Percentiles rank a stretch among this genome's conserved stretches.
Conservation (phyloP, 116 monocot species). For the Iris pallida region DNA sequence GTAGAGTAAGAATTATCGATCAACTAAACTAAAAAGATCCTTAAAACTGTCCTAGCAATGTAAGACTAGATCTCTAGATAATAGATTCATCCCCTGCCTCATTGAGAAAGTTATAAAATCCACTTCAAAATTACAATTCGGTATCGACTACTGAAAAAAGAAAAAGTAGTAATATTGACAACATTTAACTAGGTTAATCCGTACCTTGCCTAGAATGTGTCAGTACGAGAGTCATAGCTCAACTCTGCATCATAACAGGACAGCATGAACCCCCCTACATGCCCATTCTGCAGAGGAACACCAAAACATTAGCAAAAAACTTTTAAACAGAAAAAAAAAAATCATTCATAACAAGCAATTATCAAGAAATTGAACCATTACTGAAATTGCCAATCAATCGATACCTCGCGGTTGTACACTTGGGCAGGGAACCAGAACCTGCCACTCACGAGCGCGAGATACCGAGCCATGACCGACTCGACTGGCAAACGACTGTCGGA, state of each 20-base stretch:
- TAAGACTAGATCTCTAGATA: too few species aligned
- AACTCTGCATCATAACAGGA: conserved; percentile 92
- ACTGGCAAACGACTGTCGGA: conserved; percentile 9
- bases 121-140: too few species aligned
- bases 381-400: not conserved
- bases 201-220: conserved; percentile 84
- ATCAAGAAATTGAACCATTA: too few species aligned
- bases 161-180: too few species aligned
- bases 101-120: too few species aligned
- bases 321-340: too few species aligned
- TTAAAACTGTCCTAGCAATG: too few species aligned
- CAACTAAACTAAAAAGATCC: too few species aligned
- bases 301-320: not conserved
- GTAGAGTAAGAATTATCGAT: not conserved
- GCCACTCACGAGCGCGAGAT: conserved; percentile 61
- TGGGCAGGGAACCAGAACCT: conserved; percentile 82
- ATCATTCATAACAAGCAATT: too few species aligned
- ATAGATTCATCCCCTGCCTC: too few species aligned
- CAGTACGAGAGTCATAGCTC: conserved; percentile 59
- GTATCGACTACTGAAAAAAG: too few species aligned
- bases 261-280: conserved; percentile 81
- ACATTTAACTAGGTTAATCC: not conserved
- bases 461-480: conserved; percentile 50
- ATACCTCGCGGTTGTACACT: conserved; percentile 85
- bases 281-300: conserved; percentile 55